A percentile compares a stretch with the other conserved stretches of the same genome.
phyloP scores from a whole-genome alignment of 139 green algal species.

The Chlorella sp. region DNA sequence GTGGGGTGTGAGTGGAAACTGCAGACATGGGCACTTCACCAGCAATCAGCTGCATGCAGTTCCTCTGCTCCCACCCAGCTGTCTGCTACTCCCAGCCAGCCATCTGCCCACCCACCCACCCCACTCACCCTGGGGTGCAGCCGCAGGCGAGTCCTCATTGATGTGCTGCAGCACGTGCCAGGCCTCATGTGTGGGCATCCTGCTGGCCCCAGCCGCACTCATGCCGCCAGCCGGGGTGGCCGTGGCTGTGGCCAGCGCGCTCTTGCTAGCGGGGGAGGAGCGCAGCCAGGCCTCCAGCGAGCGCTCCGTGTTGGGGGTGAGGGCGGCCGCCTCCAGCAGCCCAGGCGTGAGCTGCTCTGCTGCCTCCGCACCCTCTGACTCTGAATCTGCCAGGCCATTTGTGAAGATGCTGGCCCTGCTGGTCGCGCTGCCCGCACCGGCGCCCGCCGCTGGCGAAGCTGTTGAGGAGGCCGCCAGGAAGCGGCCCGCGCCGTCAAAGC shows the following conservation, averaged over 20 bases:
- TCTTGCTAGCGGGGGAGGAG: neutral
- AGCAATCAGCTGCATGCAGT: neutral
- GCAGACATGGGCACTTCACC: neutral
- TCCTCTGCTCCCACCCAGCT: neutral
- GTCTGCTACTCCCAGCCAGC: neutral
- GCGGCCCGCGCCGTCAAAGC: slow-evolving; percentile 21
- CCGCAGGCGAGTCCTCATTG: slow-evolving; percentile 21
- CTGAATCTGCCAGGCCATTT: neutral
- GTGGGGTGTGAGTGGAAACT: neutral
- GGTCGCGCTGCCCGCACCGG: neutral
- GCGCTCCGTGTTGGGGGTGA: slow-evolving; percentile 21
- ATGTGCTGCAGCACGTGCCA: slow-evolving; percentile 40
- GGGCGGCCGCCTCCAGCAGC: neutral
- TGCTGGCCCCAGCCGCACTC: neutral
- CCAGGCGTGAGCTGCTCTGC: slow-evolving; percentile 14
- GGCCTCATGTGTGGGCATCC: slow-evolving; percentile 31
- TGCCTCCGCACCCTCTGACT: neutral
- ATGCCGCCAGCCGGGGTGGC: neutral
- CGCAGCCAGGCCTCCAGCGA: slow-evolving; percentile 33
- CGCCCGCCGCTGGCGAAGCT: neutral
- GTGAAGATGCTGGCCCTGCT: neutral
- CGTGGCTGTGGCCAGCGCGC: neutral
- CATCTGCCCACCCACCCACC: neutral
- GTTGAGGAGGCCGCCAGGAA: neutral
- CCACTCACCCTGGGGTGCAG: slow-evolving; percentile 12